Evolutionary conservation across 257 asterid species (phyloP), one percentile per base, ranked within the genome.

Genomic region (Ajuga chamaepitys): DNA sequence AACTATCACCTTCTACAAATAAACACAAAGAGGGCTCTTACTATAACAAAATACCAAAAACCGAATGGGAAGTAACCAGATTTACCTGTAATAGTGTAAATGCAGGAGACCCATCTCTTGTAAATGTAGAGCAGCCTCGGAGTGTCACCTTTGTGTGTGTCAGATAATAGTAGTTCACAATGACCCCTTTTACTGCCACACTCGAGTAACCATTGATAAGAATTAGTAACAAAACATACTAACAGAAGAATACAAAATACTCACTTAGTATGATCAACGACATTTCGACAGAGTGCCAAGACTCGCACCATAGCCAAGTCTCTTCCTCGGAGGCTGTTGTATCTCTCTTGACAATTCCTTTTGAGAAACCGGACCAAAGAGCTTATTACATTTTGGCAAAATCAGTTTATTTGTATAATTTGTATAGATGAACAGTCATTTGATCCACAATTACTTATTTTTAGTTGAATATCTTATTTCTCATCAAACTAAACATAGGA

Each of bases 101-200:
- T 80, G 75, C 85, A 82, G 58, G 95, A 82, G 32, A 75, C 80
- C 99, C 99, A 93, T 86, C 89, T 86, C 88, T 83, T 89, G 76
- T 84, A 89, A 47, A 93, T 82, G 72, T 82, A 93, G 64, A 93
- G 82, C 86, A 84, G 77, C 68, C 88, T 89, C 8, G 94, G 82
- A 70, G 86, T 64, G 45, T 87, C 99, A 11, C 97, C 90, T 67
- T 77, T 80, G 76, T 87, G 95, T 5, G 95, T 82, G 74, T 93
- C 97, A 0, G 97, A 89, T 38, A 92, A 72, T 44, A 92, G 51
- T 72, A 92, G 83, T 68, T 74, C 76, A 65, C 95, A 88, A 10
- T 46, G 70, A 63, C 85, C 79, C 24, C 68, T 75, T 61, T 73
- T 73, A 62, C 98, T 87, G 83, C 41, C 22, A 58, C 20, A 47